Base-by-base conservation (phyloP, 129 eudicot species). In the Silybum marianum region DNA sequence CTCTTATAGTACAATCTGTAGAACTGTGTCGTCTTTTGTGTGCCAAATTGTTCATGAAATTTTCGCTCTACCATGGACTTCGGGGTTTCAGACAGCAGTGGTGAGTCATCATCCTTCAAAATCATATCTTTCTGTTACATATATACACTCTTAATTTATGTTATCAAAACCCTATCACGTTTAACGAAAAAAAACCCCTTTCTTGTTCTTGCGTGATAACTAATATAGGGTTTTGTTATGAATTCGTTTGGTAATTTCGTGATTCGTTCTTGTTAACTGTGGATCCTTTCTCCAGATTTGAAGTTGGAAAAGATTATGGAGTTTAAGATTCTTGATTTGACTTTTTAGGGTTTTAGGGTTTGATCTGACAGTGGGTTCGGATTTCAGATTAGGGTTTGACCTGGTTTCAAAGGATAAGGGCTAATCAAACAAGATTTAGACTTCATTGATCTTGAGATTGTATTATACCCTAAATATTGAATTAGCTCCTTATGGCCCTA, bases 51-150 rank as follows among this genome's bases (percentile, higher is more conserved):
- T 83, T 82, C 81, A 84, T 87, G 87, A 84, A 73, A 73, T 65
- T 76, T 10, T 48, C 82, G 66, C 74, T 77, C 48, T 10, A 75
- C 67, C 72, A 90, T 90, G 95, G 83, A 88, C 9, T 90, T 75
- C 90, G 83, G 74, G 65, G 73, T 73, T 75, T 83, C 90, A 39
- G 95, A 88, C 83, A 90, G 90, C 79, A 90, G 89, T 51, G 95
- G 95, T 88, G 68, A 80, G 90, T 73, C 10, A n/a, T 51, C 71
- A 18, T 84, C 6, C 16, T 38, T 71, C 75, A 63, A 85, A 86
- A 78, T 83, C 85, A 13, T 36, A 44, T 14, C 22, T 84, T 73
- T 74, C 1, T 72, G 8, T 75, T 75, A 39, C 4, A 10, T 25
- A 18, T 44, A 42, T 40, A 51, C 28, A 18, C 76, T 4, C 30